phyloP scores from a whole-genome alignment of 2,329 filamentous ascomycete species.

The Sphaerulina musiva region DNA sequence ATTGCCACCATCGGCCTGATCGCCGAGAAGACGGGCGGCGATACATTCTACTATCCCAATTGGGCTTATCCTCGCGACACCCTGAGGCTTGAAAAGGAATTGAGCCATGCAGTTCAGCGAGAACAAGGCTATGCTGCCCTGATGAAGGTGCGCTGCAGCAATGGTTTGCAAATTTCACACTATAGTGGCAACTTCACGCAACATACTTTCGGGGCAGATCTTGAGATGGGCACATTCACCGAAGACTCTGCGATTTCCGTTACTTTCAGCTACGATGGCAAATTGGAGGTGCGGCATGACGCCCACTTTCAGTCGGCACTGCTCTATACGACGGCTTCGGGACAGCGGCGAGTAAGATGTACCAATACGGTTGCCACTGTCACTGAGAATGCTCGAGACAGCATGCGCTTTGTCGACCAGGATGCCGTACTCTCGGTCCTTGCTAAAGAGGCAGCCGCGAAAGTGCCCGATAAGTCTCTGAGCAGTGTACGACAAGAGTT shows the following conservation, averaged over 20 bases:
- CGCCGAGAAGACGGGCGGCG: slow-evolving; percentile 81
- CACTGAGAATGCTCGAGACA: slow-evolving; percentile 73
- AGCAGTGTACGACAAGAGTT: slow-evolving; percentile 80
- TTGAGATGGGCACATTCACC: slow-evolving; percentile 88
- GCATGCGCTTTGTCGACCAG: slow-evolving; percentile 90
- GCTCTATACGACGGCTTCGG: slow-evolving; percentile 85
- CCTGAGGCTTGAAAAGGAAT: slow-evolving; percentile 74
- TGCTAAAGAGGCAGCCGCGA: slow-evolving; percentile 88
- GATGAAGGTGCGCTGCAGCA: slow-evolving; percentile 98
- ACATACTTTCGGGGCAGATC: slow-evolving; percentile 87
- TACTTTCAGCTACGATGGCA: slow-evolving; percentile 90
- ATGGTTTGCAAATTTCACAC: slow-evolving; percentile 83
- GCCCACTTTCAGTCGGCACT: slow-evolving; percentile 95
- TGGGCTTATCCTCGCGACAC: slow-evolving; percentile 83
- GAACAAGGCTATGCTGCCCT: slow-evolving; percentile 93
- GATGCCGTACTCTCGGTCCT: slow-evolving; percentile 84
- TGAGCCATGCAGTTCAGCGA: slow-evolving; percentile 76
- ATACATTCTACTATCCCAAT: slow-evolving; percentile 95
- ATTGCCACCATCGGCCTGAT: slow-evolving; percentile 88
- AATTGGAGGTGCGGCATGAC: slow-evolving; percentile 91
- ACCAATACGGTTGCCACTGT: slow-evolving; percentile 91
- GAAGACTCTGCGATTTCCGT: slow-evolving; percentile 89
- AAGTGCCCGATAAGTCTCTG: slow-evolving; percentile 63
- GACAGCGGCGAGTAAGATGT: slow-evolving; percentile 84
- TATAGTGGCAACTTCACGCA: slow-evolving; percentile 97